These are phyloP conservation scores for Bolboschoenus planiculmis DNA, from an alignment of 176 grass and related monocot species.

Conservation along the genomic window DNA sequence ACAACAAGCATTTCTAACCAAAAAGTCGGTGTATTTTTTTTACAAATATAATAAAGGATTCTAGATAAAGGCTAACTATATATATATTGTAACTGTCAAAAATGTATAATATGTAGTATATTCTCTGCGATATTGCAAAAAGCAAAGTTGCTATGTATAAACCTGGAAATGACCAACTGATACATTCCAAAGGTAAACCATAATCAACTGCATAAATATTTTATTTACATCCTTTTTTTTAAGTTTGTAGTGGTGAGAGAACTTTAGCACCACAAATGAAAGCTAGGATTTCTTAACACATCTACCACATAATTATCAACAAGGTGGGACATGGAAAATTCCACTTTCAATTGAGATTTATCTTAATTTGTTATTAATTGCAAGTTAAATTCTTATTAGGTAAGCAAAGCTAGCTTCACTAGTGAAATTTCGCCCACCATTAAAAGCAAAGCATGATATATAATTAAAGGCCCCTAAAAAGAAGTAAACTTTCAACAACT, in stretches of 20 bases:
- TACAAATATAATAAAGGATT: no score
- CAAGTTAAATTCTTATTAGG: conserved; percentile 6
- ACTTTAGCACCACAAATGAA: background rate
- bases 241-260: background rate
- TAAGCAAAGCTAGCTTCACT: conserved; percentile 8
- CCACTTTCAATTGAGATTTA: background rate
- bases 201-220: background rate
- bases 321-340: background rate
- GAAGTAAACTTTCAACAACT: background rate
- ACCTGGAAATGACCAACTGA: background rate
- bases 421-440: background rate
- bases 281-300: background rate
- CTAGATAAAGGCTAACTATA: no score
- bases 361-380: background rate
- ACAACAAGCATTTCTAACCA: no score
- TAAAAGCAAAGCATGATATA: conserved; percentile 5
- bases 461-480: background rate
- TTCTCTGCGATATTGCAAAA: no score
- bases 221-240: background rate
- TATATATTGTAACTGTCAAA: no score
- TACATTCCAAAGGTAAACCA: background rate
- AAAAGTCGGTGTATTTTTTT: no score
- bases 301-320: background rate
- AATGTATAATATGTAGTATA: no score
- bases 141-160: no score